Conservation (phyloP, 305 asterid genomes). For the Euphrasia arctica region DNA sequence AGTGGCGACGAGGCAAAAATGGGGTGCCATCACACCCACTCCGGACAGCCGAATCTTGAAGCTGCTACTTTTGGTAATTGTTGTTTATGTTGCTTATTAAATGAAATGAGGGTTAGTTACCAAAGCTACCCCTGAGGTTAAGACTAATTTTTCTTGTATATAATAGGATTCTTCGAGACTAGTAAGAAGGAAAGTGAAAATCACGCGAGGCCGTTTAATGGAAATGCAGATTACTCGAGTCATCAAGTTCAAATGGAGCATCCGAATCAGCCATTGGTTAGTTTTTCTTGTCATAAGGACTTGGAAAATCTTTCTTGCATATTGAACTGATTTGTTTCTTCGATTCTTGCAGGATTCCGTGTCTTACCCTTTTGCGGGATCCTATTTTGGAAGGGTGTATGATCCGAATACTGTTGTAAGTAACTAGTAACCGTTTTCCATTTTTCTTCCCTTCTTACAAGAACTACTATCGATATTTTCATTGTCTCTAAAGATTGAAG, state of each 20-base stretch:
- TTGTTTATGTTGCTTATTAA: too few relatives aligned
- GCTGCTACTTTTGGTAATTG: constrained; percentile 31
- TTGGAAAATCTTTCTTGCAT: neutral
- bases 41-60: constrained; percentile 40
- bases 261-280: constrained; percentile 45
- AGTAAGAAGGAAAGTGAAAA: constrained; percentile 36
- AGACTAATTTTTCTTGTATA: neutral
- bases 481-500: neutral
- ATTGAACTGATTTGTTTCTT: constrained; percentile 1
- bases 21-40: constrained; percentile 21
- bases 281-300: constrained; percentile 24
- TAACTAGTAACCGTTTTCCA: constrained; percentile 15
- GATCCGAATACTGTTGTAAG: constrained; percentile 55
- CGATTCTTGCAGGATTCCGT: constrained; percentile 43
- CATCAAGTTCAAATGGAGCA: constrained; percentile 45
- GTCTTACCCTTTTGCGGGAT: constrained; percentile 47
- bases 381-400: constrained; percentile 46
- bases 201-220: constrained; percentile 28
- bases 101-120: too few relatives aligned
- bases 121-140: too few relatives aligned
- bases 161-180: constrained; percentile 36
- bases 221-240: constrained; percentile 37
- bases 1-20: constrained; percentile 23
- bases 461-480: neutral
- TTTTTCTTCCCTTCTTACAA: neutral